Evolutionary conservation across 2,329 filamentous ascomycete species (phyloP), one percentile per base, ranked within the genome.

Genomic region (Penicillium palitans): DNA sequence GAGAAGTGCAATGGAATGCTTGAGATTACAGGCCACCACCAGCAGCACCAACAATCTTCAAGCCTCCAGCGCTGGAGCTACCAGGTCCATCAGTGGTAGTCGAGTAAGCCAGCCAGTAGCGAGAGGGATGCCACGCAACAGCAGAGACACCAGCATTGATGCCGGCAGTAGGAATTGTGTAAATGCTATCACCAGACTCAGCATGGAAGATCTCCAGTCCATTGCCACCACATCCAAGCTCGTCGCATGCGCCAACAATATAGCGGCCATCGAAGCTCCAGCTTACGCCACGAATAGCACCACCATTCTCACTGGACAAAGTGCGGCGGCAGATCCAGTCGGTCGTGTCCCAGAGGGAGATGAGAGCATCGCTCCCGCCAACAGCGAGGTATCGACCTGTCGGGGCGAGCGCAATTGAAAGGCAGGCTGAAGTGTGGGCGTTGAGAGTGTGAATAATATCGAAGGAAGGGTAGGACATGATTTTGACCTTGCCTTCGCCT

Each of bases 211-310:
- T 79, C 60, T 81, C 79, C 40, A 81, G 66, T 1, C 78, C 78
- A 42, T 71, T 72, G 2, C 75, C 76, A 45, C 74, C 75, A 46
- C 75, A 74, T 33, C 74, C 77, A 9, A 70, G 68, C 66, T 81
- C 79, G 59, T 81, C 79, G 55, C 78, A 79, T 17, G 78, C 78
- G 17, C 78, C 79, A 37, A 78, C 77, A 21, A 81, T 68, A 62
- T 78, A 81, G 27, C 79, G 72, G 2, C 79, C 79, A 61, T 81
- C 79, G 64, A 80, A 81, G 60, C 78, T 81, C 76, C 79, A 81
- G 64, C 78, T 79, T 9, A 81, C 72, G 24, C 78, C 78, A 31
- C 76, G 76, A 29, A 81, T 75, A 2, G 76, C 76, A 6, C 79
- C 79, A 27, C 76, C 76, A 41, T 75, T 76, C 40, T 71, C 67